Evolutionary conservation across 495 filamentous ascomycete species (phyloP), one percentile per base, ranked within the genome.

Genomic region (Venustampulla echinocandica): DNA sequence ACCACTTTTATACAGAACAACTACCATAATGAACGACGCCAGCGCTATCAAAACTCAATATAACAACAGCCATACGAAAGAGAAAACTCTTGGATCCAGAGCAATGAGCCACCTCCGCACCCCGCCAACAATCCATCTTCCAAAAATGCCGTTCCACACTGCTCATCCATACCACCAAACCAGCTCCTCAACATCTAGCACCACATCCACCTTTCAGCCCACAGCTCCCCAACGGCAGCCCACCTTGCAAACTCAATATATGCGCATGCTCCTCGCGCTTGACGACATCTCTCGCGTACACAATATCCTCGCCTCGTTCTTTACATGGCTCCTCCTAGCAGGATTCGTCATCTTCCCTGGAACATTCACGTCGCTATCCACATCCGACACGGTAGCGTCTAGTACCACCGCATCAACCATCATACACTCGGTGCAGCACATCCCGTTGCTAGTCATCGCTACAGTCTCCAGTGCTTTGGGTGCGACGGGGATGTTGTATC

Each of bases 291-390:
- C 64, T 1, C 55, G 57, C 0, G n/a, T 56, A 0, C 50, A 59
- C 30, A 56, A 48, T 33, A 56, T 59, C 21, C 43, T 56, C 15
- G 50, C 50, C 10, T 43, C 48, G 6, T 54, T 54, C 37, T 59
- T 54, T 41, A 57, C 59, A 20, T 70, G 63, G 61, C 38, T 71
- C 36, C 56, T 69, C 1, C 54, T 69, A 0, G 56, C 56, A 1
- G 67, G 67, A 21, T 71, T 67, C 56, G 47, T 69, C 15, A 55
- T 69, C 45, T 60, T 68, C 41, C 64, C 67, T 4, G 65, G 61
- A 11, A 61, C 64, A 1, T 70, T 67, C 52, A 65, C 60, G 14
- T 52, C 41, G 28, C 20, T 56, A 6, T 10, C 32, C 0, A 24
- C 24, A 0, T 37, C 38, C 30, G 34, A 42, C 9, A 14, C n/a